Base-by-base conservation (phyloP, 345 rosid species). In the Melaleuca quinquenervia region DNA sequence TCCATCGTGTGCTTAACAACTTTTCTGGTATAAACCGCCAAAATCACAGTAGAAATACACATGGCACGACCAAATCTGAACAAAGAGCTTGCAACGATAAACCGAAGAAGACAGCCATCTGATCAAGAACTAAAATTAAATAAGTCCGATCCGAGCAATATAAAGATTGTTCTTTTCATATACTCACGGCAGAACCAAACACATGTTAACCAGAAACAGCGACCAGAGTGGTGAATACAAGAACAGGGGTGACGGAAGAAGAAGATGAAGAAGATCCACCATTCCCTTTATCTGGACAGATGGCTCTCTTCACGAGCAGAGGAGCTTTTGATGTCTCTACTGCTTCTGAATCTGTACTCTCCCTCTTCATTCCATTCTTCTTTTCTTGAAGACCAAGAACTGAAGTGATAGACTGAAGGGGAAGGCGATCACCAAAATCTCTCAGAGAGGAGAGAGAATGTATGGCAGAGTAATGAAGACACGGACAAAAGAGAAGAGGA, bases 161-260 rank as follows among this genome's bases (percentile, higher is more conserved):
- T 11, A 76, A 70, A 36, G 26, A 70, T 36, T 9, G 48, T 18
- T 70, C n/a, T 20, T 6, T 26, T 14, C 27, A 86, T 5, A 44
- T 51, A 90, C 92, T 89, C 85, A 92, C 94, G 84, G 93, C 93
- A 55, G 92, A 86, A 18, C 94, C 94, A 41, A 90, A 91, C 85
- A 90, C 91, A 84, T 87, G 89, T 20, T 91, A 91, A 45, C 93
- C 93, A 11, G 86, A 91, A 78, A 90, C 93, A 84, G 93, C 91
- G 22, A 91, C 89, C 22, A 89, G 83, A 16, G 90, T 91, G 85
- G 85, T 87, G 1, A 91, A 29, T 21, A 91, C 86, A 85, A 90
- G 54, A 27, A 60, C 22, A 49, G 84, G 36, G 21, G 91, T 88
- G 64, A 83, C 89, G 36, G 90, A 83, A 84, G 88, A 75, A 84